Evolutionary conservation across 164 flowering plant species (phyloP), one percentile per base, ranked within the genome.

Genomic region (Taxillus chinensis): DNA sequence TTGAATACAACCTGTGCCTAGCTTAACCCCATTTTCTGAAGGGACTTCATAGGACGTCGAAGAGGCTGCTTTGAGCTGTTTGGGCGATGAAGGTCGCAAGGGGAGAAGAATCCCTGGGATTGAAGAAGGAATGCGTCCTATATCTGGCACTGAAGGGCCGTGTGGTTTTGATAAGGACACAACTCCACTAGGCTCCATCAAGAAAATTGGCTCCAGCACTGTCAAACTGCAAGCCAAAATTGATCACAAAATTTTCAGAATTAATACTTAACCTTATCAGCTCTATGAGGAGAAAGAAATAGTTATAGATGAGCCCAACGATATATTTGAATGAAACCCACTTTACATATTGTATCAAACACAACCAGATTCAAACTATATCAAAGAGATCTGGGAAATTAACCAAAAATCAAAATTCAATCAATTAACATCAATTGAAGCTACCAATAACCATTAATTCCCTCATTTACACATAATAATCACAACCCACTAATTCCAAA

Each of bases 121-220:
- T 11, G 77, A 73, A 58, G 74, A 65, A 54, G 60, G 64, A 3
- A 62, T 69, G 42, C 45, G 64, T 41, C 66, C 65, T 5, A 69
- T n/a, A 9, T 17, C 41, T 45, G 72, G 46, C 39, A 50, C 64
- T 5, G 54, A 5, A 5, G 73, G 66, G 67, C 54, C 68, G 39
- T 59, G 66, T 65, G 69, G 45, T 64, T 68, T 77, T 40, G 73
- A 64, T 55, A 70, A 54, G 52, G 78, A 70, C 67, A 9, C 49
- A 39, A 73, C 67, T 46, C 76, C 70, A 66, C 68, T 71, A 55
- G 78, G 74, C 41, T 79, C 84, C 75, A 70, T 81, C 3, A 60
- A 39, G 56, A 27, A 54, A 53, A 46, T 60, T 38, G 45, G 53
- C 50, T 55, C 41, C 48, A 63, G 48, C 40, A 52, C 73, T 62